Evolutionary conservation across 164 flowering plant genomes (phyloP).

Genomic region (Umbellularia californica): DNA sequence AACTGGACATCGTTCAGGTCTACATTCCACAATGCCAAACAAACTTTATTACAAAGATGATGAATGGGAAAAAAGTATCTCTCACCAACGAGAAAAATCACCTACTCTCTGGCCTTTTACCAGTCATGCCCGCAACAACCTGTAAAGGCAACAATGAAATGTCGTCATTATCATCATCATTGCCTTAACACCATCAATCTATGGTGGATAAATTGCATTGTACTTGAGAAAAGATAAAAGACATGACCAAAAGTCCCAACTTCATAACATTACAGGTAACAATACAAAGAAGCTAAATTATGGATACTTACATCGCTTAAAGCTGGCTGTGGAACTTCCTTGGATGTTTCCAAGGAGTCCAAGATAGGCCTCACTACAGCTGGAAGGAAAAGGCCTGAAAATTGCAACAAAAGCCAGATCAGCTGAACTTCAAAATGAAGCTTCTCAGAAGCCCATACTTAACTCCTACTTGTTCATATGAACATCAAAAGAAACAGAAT

Average conservation of each 20-base stretch:
- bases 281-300: neutral
- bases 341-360: slow-evolving; percentile 67
- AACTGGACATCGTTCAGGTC: neutral
- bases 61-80: too few species aligned
- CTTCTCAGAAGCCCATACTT: neutral
- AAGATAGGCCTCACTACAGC: slow-evolving; percentile 95
- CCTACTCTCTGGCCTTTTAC: slow-evolving; percentile 13
- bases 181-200: neutral
- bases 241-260: too few species aligned
- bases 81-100: neutral
- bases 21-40: neutral
- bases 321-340: slow-evolving; percentile 70
- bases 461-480: neutral
- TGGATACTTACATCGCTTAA: slow-evolving; percentile 64
- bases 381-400: slow-evolving; percentile 89
- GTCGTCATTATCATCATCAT: neutral
- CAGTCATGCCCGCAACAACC: slow-evolving; percentile 27
- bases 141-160: slow-evolving; percentile 5
- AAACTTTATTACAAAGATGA: neutral
- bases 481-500: neutral
- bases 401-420: neutral
- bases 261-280: neutral
- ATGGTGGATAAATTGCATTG: neutral
- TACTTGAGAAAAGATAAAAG: neutral
- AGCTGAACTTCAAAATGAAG: neutral